Conservation (phyloP, 495 filamentous ascomycete genomes). For the Friedmanniomyces endolithicus region DNA sequence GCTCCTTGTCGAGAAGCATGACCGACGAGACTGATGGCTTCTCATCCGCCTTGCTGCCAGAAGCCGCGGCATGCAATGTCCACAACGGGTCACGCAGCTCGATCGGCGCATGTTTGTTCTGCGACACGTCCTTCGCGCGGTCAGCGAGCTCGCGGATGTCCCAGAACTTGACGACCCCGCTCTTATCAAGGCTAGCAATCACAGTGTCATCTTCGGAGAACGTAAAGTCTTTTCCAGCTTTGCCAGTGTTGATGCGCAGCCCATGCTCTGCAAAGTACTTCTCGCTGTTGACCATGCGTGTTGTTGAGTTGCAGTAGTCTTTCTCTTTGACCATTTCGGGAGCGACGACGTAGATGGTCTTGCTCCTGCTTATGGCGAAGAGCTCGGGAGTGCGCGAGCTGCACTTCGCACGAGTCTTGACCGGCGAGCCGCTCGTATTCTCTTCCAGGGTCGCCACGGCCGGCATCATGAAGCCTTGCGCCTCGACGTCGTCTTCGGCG, state of each 20-base stretch:
- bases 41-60: slow-evolving; percentile 43
- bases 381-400: slow-evolving; percentile 79
- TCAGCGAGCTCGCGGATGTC: slow-evolving; percentile 69
- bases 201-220: slow-evolving; percentile 93
- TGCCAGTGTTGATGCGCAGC: slow-evolving; percentile 87
- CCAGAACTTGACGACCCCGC: slow-evolving; percentile 91
- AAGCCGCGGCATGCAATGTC: slow-evolving; percentile 9
- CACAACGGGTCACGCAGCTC: slow-evolving; percentile 64
- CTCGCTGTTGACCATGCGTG: slow-evolving; percentile 63
- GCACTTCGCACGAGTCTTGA: slow-evolving; percentile 88
- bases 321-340: slow-evolving; percentile 61
- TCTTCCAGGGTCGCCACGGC: slow-evolving; percentile 34
- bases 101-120: slow-evolving; percentile 37
- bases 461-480: slow-evolving; percentile 68
- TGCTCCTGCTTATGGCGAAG: slow-evolving; percentile 90
- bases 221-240: slow-evolving; percentile 94
- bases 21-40: slow-evolving; percentile 95
- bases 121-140: slow-evolving; percentile 38
- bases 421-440: slow-evolving; percentile 57
- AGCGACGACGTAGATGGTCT: slow-evolving; percentile 85
- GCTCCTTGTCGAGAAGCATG: slow-evolving; percentile 86
- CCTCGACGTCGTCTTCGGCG: slow-evolving; percentile 58
- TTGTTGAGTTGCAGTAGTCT: slow-evolving; percentile 51
- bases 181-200: slow-evolving; percentile 92
- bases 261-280: slow-evolving; percentile 75